These are phyloP conservation scores for Tinospora cordifolia DNA, from an alignment of 164 flowering plant species.

Conservation along the genomic window DNA sequence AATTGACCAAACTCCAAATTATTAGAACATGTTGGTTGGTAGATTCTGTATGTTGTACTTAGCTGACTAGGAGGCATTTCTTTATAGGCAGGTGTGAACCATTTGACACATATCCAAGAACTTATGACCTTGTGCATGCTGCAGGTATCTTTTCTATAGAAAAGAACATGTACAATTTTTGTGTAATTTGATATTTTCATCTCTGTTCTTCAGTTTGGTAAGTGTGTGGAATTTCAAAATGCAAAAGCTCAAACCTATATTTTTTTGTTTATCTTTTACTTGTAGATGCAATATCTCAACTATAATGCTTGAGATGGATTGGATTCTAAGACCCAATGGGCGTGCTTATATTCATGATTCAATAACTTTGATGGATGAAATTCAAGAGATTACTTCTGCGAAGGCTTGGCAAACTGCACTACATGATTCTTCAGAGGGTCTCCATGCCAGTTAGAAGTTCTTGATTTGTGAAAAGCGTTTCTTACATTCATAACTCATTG, in stretches of 20 bases:
- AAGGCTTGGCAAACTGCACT: conserved; percentile 52
- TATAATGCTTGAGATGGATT: conserved; percentile 82
- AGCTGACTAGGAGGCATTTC: background rate
- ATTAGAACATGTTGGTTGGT: no score
- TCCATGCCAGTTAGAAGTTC: conserved; percentile 54
- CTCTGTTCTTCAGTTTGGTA: background rate
- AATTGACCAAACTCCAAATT: no score
- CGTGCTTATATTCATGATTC: conserved; percentile 59
- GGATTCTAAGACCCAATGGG: conserved; percentile 75
- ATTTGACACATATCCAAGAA: conserved; percentile 87
- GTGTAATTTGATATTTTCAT: background rate
- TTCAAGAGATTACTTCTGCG: conserved; percentile 42
- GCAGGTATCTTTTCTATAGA: conserved; percentile 65
- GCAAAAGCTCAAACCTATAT: background rate
- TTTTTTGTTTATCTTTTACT: background rate
- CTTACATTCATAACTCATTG: conserved; percentile 8
- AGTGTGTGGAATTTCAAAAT: background rate
- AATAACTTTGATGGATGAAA: conserved; percentile 34
- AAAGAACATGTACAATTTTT: conserved; percentile 44
- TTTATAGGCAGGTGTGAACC: conserved; percentile 62
- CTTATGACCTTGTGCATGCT: conserved; percentile 82
- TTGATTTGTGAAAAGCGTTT: conserved; percentile 48
- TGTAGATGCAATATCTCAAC: conserved; percentile 53
- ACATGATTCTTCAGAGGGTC: conserved; percentile 58
- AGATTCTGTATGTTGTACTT: background rate